Conservation (phyloP, 139 green algal species). For the Chlorella sp. region DNA sequence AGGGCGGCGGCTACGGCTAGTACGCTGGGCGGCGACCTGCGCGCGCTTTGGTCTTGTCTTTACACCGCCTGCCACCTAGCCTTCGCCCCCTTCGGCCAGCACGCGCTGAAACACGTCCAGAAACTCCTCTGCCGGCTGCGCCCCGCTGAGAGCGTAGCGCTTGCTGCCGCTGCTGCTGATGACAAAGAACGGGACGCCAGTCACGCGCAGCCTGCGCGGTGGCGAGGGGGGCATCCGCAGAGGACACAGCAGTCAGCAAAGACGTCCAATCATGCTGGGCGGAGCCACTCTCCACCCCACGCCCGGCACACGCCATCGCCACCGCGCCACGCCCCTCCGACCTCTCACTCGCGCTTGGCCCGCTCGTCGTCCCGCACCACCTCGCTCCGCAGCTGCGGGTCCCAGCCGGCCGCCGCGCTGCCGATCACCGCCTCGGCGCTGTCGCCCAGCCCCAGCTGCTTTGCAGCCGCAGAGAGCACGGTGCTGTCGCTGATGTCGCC, state of each 20-base stretch:
- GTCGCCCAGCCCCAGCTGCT: background rate
- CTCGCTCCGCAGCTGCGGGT: slow-evolving; percentile 20
- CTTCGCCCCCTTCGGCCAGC: no score
- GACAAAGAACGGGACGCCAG: slow-evolving; percentile 22
- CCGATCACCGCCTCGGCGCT: background rate
- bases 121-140: no score
- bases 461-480: background rate
- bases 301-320: background rate
- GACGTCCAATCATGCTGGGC: no score
- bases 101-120: no score
- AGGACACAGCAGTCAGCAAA: background rate
- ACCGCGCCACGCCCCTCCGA: background rate
- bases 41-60: no score
- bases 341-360: slow-evolving; percentile 14
- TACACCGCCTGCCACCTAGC: no score
- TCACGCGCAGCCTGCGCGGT: slow-evolving; percentile 13
- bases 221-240: background rate
- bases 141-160: slow-evolving; percentile 4
- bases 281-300: background rate
- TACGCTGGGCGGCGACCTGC: no score
- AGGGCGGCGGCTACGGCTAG: no score
- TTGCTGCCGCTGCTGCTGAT: slow-evolving; percentile 11
- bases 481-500: background rate
- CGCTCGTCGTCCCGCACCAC: slow-evolving; percentile 4
- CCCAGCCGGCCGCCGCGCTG: background rate